Evolutionary conservation across 1,139 yeast species (phyloP).

Genomic region (Pichia sp.): DNA sequence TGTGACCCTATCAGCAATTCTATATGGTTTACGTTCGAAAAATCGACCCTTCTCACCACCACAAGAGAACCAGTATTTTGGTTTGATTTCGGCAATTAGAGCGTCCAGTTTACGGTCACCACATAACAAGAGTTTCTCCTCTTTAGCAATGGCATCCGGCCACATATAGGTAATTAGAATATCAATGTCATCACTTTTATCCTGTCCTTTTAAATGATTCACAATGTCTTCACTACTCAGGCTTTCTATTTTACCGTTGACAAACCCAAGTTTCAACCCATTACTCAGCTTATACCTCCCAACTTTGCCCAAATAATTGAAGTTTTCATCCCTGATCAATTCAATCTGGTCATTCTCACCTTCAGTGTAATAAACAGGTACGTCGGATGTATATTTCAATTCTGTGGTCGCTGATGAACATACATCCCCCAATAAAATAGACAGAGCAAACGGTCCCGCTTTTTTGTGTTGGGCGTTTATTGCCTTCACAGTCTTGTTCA

Average conservation of each 20-base stretch:
- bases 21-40: slow-evolving; percentile 51
- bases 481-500: slow-evolving; percentile 38
- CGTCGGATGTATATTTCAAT: slow-evolving; percentile 7
- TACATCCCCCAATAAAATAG: slow-evolving; percentile 44
- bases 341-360: slow-evolving; percentile 7
- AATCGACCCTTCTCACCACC: slow-evolving; percentile 42
- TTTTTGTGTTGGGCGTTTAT: slow-evolving; percentile 42
- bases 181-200: slow-evolving; percentile 31
- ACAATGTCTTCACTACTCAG: slow-evolving; percentile 17
- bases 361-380: slow-evolving; percentile 16
- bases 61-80: slow-evolving; percentile 59
- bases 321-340: neutral
- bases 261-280: slow-evolving; percentile 41
- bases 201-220: slow-evolving; percentile 16
- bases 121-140: slow-evolving; percentile 32
- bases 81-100: slow-evolving; percentile 37
- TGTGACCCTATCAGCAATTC: slow-evolving; percentile 30
- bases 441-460: slow-evolving; percentile 59
- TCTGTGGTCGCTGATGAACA: slow-evolving; percentile 7
- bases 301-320: slow-evolving; percentile 23
- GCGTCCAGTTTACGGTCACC: slow-evolving; percentile 37
- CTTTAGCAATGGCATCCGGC: slow-evolving; percentile 45
- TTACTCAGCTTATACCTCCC: slow-evolving; percentile 34
- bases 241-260: slow-evolving; percentile 22
- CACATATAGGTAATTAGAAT: slow-evolving; percentile 51